Base-by-base conservation (phyloP, 306 rosid genomes). In the Hippophae tibetana region DNA sequence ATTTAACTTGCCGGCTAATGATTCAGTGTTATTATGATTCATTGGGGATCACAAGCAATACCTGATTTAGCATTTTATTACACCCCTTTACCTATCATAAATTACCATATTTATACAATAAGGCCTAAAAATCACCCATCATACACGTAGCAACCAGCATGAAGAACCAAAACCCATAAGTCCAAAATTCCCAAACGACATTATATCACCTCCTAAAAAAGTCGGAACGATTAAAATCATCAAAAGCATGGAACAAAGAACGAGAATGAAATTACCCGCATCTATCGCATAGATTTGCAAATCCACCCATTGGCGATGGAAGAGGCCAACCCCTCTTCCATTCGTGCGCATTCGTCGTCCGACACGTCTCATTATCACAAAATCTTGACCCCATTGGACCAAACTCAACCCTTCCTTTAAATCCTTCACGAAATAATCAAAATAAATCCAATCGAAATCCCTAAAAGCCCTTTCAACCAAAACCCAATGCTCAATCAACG, bases 261-360 rank as follows among this genome's bases (percentile, higher is more conserved):
- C 25, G 66, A 47, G 38, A 31, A 43, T 31, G 44, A 60, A 73
- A 58, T 66, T 88, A 92, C 99, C 99, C 96, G 89, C 99, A 92
- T 60, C 68, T 73, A 70, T 13, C 66, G 75, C 99, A 92, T 44
- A 88, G 86, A 75, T 82, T 79, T n/a, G 95, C 93, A 41, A 81
- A 92, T 80, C 93, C 94, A 71, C 90, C 95, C 65, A 31, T 31
- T 31, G 38, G 38, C 38, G 95, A 84, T 88, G 93, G 79, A 52
- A 88, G 61, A 67, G 81, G 76, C 99, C 99, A 92, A 25, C 99
- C 99, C 68, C 65, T 83, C 81, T 78, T 88, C 93, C 96, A 85
- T 47, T 88, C 85, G 57, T 65, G 82, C 6, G 71, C 13, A 31
- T 60, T 51, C 47, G 62, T 57, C 60, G 79, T 56, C 52, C 65